These are phyloP conservation scores for Globisporangium middletonii DNA, from an alignment of 352 stramenopile species.

Conservation along the genomic window DNA sequence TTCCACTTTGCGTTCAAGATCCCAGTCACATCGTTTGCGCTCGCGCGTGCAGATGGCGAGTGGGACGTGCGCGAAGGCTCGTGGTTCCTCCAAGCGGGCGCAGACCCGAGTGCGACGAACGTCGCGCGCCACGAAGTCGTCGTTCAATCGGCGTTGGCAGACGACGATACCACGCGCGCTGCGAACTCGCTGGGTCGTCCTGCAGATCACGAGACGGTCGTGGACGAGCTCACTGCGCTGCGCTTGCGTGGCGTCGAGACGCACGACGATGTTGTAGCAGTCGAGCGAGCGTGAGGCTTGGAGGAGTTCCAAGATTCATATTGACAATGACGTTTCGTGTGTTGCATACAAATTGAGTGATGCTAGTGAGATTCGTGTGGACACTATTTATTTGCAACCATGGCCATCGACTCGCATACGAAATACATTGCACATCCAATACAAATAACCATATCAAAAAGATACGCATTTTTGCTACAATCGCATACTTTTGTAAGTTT, in stretches of 20 bases:
- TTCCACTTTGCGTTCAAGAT: constrained; percentile 27
- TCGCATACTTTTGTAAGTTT: too few species aligned
- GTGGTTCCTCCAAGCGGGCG: constrained; percentile 34
- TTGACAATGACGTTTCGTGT: too few species aligned
- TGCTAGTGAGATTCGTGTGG: too few species aligned
- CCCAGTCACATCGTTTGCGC: constrained; percentile 26
- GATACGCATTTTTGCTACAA: too few species aligned
- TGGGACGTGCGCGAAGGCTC: constrained; percentile 29
- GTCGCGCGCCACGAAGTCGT: constrained; percentile 23
- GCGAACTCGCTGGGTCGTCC: too few species aligned
- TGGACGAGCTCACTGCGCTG: neutral
- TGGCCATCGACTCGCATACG: too few species aligned
- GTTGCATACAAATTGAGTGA: too few species aligned
- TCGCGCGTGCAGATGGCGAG: constrained; percentile 30
- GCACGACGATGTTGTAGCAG: neutral
- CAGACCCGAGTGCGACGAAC: neutral
- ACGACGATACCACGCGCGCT: too few species aligned
- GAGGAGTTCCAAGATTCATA: too few species aligned
- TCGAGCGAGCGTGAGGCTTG: neutral
- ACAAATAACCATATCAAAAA: too few species aligned
- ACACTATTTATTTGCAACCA: too few species aligned
- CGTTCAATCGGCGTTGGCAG: constrained; percentile 2
- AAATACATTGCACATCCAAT: too few species aligned
- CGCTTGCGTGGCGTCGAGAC: neutral
- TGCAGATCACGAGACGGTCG: neutral